Base-by-base conservation (phyloP, 345 rosid genomes). In the Syzygium jambos region DNA sequence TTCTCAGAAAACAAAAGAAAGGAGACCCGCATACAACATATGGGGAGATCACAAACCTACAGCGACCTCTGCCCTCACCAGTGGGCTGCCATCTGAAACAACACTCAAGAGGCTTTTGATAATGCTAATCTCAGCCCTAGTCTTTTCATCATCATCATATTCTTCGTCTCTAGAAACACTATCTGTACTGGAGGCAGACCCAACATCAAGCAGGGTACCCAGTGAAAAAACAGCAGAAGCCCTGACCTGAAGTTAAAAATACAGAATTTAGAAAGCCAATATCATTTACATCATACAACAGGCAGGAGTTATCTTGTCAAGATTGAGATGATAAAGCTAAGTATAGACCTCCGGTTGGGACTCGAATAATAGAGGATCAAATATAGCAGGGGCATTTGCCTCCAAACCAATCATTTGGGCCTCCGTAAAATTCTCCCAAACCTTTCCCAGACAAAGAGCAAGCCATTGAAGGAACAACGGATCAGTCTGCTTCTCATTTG, bases 41-140 rank as follows among this genome's bases (percentile, higher is more conserved):
- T 15, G 63, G 53, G 17, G 54, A 86, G 59, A 80, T 77, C 88
- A 86, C 95, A 91, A 94, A 98, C 99, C 99, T 91, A 96, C 98
- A 92, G 99, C 98, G 89, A 96, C 98, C 93, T 98, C 99, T 49
- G 98, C 97, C 91, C 99, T 94, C 89, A 98, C 99, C 89, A 98
- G 93, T 86, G 99, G 99, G 88, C 99, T 98, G 52, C 98, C 97
- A 94, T 98, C 99, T 55, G 98, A 93, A 90, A 94, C 98, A 92
- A 94, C 92, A 86, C 90, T 93, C 91, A 96, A 89, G 85, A 96
- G 93, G 90, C 95, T 96, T 93, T 88, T 95, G 88, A 98, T 86
- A 89, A 98, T 95, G 93, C 92, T 91, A 88, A 90, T 95, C 91
- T 96, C 98, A 88, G 95, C 93, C 91, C 93, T 95, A 94, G 90